These are phyloP conservation scores for Phascolomyces articulosus DNA, from an alignment of 371 early-diverging fungal genomes.

Conservation along the genomic window DNA sequence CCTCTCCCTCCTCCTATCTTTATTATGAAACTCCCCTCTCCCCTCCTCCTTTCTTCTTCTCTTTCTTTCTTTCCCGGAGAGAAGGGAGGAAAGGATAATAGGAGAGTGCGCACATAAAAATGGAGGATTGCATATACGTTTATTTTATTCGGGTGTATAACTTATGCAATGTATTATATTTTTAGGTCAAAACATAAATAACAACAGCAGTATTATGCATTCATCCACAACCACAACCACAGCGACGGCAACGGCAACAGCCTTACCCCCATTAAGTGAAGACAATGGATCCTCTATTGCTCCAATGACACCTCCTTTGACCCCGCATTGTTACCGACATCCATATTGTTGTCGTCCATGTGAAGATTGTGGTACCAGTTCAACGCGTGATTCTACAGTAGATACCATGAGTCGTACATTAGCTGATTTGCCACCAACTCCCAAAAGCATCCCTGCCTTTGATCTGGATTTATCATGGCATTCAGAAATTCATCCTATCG, in stretches of 20 bases:
- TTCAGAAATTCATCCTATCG: slow-evolving; percentile 13
- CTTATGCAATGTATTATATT: neutral
- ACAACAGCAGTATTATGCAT: too few species aligned
- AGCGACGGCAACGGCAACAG: too few species aligned
- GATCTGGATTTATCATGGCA: slow-evolving; percentile 22
- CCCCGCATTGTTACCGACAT: slow-evolving; percentile 11
- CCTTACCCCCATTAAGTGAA: slow-evolving; percentile 5
- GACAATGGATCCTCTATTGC: slow-evolving; percentile 21
- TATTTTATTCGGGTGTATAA: neutral
- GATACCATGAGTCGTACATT: slow-evolving; percentile 30
- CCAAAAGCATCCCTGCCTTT: slow-evolving; percentile 35
- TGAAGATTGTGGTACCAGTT: slow-evolving; percentile 14
- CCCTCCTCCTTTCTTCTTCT: too few species aligned
- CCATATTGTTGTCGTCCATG: neutral
- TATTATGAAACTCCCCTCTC: too few species aligned
- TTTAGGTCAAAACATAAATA: too few species aligned
- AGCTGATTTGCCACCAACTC: slow-evolving; percentile 29
- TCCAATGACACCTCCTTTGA: slow-evolving; percentile 37
- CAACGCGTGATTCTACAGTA: slow-evolving; percentile 36
- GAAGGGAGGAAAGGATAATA: too few species aligned
- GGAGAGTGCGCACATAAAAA: too few species aligned
- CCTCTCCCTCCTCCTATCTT: too few species aligned
- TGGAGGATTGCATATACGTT: too few species aligned
- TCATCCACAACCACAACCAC: too few species aligned
- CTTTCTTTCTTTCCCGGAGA: too few species aligned